A percentile compares a stretch with the other conserved stretches of the same genome.
Conservation (phyloP, 305 asterid genomes). For the Solanum aculeatissimum region DNA sequence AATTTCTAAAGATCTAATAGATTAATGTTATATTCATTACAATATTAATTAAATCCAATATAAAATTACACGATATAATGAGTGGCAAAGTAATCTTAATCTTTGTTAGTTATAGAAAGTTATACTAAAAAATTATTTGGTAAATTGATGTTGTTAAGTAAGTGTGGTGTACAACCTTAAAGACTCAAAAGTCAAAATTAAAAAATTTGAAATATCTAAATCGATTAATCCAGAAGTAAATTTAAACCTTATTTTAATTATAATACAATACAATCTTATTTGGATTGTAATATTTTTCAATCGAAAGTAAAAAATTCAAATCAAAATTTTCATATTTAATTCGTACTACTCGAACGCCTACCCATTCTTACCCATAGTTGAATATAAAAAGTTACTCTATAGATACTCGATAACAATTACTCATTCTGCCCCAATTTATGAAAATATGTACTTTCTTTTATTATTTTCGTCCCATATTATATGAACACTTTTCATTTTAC, state of each 20-base stretch:
- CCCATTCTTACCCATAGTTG: neutral
- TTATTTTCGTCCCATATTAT: too few species aligned
- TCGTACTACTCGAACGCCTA: neutral
- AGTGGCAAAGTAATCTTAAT: neutral
- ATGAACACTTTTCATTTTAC: too few species aligned
- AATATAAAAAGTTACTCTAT: neutral
- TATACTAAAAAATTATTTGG: neutral
- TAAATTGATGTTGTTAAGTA: neutral
- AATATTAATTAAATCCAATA: too few species aligned
- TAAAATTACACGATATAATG: neutral
- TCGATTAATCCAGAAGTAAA: neutral
- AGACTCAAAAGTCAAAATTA: neutral
- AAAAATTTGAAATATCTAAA: neutral
- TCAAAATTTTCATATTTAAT: neutral
- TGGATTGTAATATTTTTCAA: neutral
- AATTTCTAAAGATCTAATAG: neutral
- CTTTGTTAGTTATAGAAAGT: neutral
- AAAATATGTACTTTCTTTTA: neutral
- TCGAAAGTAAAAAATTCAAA: neutral
- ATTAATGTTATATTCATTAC: too few species aligned
- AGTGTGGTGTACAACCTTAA: neutral
- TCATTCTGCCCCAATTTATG: neutral
- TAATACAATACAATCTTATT: neutral
- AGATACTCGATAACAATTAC: neutral
- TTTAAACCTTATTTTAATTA: neutral